Percentiles rank a stretch among this genome's conserved stretches.
These are phyloP conservation scores for Aspergillus costaricaensis DNA, from an alignment of 2,329 filamentous ascomycete genomes.

Conservation along the genomic window DNA sequence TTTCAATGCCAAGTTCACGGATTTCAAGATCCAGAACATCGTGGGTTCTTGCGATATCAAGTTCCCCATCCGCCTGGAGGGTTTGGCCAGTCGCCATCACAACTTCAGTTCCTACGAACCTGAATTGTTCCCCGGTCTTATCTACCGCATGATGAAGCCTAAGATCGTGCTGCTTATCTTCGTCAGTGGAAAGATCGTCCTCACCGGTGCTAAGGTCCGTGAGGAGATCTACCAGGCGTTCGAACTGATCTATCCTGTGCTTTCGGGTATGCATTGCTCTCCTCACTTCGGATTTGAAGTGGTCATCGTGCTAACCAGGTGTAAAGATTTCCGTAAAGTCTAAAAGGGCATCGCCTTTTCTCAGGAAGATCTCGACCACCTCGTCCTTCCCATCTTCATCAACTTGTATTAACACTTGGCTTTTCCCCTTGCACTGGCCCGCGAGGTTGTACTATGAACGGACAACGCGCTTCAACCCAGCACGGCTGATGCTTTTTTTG, in stretches of 20 bases:
- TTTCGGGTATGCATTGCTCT: conserved; percentile 66
- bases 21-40: conserved; percentile 99
- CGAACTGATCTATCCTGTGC: conserved; percentile 94
- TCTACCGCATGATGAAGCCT: conserved; percentile 99
- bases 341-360: conserved; percentile 35
- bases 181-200: conserved; percentile 95
- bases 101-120: conserved; percentile 99
- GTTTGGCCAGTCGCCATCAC: conserved; percentile 93
- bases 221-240: conserved; percentile 98
- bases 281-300: not conserved
- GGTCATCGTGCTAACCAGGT: conserved; percentile 18
- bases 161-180: conserved; percentile 99
- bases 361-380: conserved; percentile 23
- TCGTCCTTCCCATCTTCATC: conserved; percentile 20
- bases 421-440: conserved; percentile 20
- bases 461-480: conserved; percentile 18
- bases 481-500: conserved; percentile 12
- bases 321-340: conserved; percentile 63
- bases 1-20: conserved; percentile 99
- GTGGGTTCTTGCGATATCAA: conserved; percentile 99
- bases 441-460: conserved; percentile 20
- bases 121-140: conserved; percentile 96
- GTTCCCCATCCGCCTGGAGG: conserved; percentile 96
- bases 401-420: conserved; percentile 33
- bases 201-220: conserved; percentile 95